Evolutionary conservation across 2,329 filamentous ascomycete genomes (phyloP), one percentile per base, ranked within the genome.

Genomic region (Biscogniauxia mediterranea): DNA sequence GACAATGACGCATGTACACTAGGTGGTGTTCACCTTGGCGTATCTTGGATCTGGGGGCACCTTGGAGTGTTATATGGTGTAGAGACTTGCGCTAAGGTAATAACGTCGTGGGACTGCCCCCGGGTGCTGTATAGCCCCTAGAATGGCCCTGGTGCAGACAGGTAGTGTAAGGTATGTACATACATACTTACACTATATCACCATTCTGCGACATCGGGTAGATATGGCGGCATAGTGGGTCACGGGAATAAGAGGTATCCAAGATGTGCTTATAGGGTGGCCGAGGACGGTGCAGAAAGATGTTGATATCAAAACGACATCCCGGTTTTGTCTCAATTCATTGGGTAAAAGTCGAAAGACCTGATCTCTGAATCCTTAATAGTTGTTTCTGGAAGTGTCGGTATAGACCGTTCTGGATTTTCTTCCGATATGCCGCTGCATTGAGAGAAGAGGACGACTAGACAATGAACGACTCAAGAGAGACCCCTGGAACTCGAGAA

Each of bases 181-280:
- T n/a, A n/a, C n/a, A n/a, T n/a, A n/a, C n/a, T n/a, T n/a, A n/a
- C n/a, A n/a, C n/a, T 23, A 13, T 28, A 26, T 59, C 38, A 51
- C 55, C 51, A 57, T 55, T 49, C 38, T 56, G 42, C 60, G 58
- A 64, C 4, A 61, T 61, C 64, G 59, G 58, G 42, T 32, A 32
- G 28, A 53, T n/a, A 46, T 46, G 38, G 38, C 11, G 38, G 11
- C 38, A 57, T 56, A 55, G 21, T 28, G 19, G 50, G 26, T 20
- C 19, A 55, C 59, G 60, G 59, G 52, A 58, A 64, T 61, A 62
- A 57, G 15, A 57, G 15, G 5, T 6, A 46, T n/a, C 17, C 17
- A n/a, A 46, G 38, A n/a, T 46, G 15, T 46, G 38, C 38, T 46
- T n/a, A n/a, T 46, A 46, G 13, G 5, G 15, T n/a, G 38, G 38